phyloP scores from a whole-genome alignment of 2,329 filamentous ascomycete species.

The Ophiostoma sp. region DNA sequence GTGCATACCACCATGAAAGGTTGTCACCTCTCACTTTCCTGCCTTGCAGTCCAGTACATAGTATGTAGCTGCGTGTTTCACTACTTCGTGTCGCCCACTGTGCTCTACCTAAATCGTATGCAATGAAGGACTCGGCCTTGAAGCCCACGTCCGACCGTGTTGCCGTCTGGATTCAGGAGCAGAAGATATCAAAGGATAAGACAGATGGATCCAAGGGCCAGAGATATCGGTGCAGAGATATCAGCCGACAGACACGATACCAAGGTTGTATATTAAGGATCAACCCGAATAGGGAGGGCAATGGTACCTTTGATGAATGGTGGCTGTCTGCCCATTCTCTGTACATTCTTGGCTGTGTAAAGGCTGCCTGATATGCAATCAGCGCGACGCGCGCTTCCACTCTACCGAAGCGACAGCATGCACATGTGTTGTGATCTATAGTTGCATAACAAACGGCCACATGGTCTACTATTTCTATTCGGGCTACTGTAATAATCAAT shows the following conservation, averaged over 20 bases:
- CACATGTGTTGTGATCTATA: not conserved
- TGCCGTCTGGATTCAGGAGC: not conserved
- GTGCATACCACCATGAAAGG: not conserved
- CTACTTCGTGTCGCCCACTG: not conserved
- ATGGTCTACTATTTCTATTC: not conserved
- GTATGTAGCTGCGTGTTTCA: not conserved
- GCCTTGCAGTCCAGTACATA: not conserved
- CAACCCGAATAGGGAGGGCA: not conserved
- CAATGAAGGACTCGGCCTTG: not conserved
- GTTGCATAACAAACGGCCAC: not conserved
- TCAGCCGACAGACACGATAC: not conserved
- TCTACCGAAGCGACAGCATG: not conserved
- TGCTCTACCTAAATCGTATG: no score
- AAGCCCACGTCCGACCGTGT: not conserved
- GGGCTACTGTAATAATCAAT: not conserved
- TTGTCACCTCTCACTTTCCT: not conserved
- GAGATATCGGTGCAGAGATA: not conserved
- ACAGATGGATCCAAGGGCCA: not conserved
- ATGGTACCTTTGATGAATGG: not conserved
- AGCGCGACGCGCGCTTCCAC: conserved; percentile 1
- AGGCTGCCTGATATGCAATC: not conserved
- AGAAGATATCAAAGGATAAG: no score
- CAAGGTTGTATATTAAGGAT: not conserved
- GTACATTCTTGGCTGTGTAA: not conserved
- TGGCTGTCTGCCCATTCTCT: not conserved